Evolutionary conservation across 1,284 basidiomycete species (phyloP).

Genomic region (Leccinum subspadiceum): DNA sequence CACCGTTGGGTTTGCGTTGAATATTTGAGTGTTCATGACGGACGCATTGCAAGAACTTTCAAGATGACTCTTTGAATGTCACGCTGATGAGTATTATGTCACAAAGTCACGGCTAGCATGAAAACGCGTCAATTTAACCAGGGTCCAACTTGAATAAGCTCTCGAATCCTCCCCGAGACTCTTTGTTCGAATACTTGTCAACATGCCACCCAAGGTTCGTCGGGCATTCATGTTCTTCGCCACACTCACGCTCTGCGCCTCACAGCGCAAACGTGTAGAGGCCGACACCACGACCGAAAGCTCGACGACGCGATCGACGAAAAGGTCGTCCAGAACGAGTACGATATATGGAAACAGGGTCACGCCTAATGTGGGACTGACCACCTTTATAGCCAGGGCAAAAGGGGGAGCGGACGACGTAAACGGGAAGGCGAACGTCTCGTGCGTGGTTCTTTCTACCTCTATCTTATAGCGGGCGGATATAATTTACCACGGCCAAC

Average conservation of each 20-base stretch:
- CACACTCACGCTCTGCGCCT: neutral
- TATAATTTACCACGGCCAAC: slow-evolving; percentile 6
- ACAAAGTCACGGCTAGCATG: slow-evolving; percentile 22
- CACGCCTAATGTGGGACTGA: slow-evolving; percentile 4
- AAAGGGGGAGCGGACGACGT: slow-evolving; percentile 11
- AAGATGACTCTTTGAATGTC: slow-evolving; percentile 2
- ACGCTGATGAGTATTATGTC: slow-evolving; percentile 18
- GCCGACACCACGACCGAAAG: slow-evolving; percentile 23
- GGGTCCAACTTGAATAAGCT: neutral
- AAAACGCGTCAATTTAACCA: slow-evolving; percentile 24
- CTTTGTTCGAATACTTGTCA: neutral
- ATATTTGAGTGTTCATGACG: slow-evolving; percentile 49
- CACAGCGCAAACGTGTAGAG: slow-evolving; percentile 43
- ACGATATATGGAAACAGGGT: slow-evolving; percentile 8
- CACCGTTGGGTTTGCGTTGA: slow-evolving; percentile 64
- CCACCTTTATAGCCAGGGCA: slow-evolving; percentile 17
- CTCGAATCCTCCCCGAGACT: neutral
- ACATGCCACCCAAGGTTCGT: slow-evolving; percentile 43
- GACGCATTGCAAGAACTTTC: no score
- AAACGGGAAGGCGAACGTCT: slow-evolving; percentile 5
- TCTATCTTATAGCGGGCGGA: slow-evolving; percentile 2
- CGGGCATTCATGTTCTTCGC: neutral
- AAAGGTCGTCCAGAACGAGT: slow-evolving; percentile 43
- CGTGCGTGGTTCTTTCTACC: slow-evolving; percentile 24
- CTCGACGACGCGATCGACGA: slow-evolving; percentile 44